Evolutionary conservation across 1,139 yeast species (phyloP).

Genomic region (Diutina siamensis): DNA sequence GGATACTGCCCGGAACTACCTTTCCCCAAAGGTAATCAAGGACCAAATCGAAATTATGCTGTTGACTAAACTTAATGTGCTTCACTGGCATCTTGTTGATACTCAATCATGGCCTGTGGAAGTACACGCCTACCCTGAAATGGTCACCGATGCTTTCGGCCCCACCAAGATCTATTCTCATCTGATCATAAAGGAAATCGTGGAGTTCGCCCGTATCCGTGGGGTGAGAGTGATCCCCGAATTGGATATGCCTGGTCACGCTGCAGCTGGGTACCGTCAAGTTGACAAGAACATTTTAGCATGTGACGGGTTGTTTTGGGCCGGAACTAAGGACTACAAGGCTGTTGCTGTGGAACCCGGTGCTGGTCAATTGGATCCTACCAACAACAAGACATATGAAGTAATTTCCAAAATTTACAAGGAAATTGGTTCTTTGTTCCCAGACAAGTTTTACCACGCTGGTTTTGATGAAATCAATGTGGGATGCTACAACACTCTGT

Average conservation of each 20-base stretch:
- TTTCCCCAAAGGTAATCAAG: constrained; percentile 18
- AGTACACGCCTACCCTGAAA: constrained; percentile 24
- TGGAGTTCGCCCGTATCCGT: constrained; percentile 24
- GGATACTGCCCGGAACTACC: constrained; percentile 33
- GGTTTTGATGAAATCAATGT: constrained; percentile 34
- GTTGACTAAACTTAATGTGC: constrained; percentile 27
- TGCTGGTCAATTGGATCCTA: constrained; percentile 34
- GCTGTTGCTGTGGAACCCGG: constrained; percentile 34
- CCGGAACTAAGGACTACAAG: constrained; percentile 15
- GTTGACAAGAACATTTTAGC: constrained; percentile 23
- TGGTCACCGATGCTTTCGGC: constrained; percentile 34
- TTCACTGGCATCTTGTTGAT: constrained; percentile 38
- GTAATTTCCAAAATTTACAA: constrained; percentile 25
- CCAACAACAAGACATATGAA: constrained; percentile 23
- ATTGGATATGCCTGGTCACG: constrained; percentile 38
- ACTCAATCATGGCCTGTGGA: constrained; percentile 37
- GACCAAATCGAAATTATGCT: constrained; percentile 35
- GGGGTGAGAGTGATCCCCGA: constrained; percentile 39
- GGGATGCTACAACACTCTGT: constrained; percentile 26
- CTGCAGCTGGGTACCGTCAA: constrained; percentile 33
- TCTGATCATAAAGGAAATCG: constrained; percentile 20
- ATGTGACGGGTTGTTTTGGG: constrained; percentile 26
- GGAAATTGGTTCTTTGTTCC: constrained; percentile 24
- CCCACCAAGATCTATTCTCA: constrained; percentile 21
- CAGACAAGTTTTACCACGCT: constrained; percentile 32